Percentiles rank a stretch among this genome's conserved stretches.
Evolutionary conservation across 1,284 basidiomycete genomes (phyloP).

Genomic region (Sphaerobolus stellatus): DNA sequence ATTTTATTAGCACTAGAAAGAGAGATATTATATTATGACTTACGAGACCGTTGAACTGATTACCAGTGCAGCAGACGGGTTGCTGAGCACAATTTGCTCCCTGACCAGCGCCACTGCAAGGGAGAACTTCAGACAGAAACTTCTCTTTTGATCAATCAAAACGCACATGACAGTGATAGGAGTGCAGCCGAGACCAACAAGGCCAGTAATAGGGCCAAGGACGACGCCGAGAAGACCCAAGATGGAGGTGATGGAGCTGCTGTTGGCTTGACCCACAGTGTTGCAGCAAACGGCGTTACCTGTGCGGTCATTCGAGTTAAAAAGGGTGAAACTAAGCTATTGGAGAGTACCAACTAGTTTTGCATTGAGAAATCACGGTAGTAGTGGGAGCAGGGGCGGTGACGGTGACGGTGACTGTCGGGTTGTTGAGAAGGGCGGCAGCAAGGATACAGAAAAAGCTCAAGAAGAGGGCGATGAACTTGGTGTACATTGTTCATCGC

Average conservation of each 20-base stretch:
- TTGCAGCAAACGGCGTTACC: too few relatives aligned
- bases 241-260: constrained; percentile 13
- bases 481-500: too few relatives aligned
- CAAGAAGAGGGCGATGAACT: too few relatives aligned
- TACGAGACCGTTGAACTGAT: constrained; percentile 6
- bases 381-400: neutral
- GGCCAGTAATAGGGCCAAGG: constrained; percentile 24
- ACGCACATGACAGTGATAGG: constrained; percentile 23
- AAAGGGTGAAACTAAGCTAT: too few relatives aligned
- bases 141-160: too few relatives aligned
- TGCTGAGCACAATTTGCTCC: neutral
- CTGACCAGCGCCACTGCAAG: neutral
- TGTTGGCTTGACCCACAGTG: constrained; percentile 25
- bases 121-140: neutral
- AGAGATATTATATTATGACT: too few relatives aligned
- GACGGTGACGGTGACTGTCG: too few relatives aligned
- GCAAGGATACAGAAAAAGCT: too few relatives aligned
- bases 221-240: constrained; percentile 28
- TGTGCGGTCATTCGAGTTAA: too few relatives aligned
- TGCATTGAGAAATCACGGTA: neutral
- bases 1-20: too few relatives aligned
- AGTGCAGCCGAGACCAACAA: constrained; percentile 30
- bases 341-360: too few relatives aligned
- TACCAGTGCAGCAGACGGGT: constrained; percentile 4
- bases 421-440: too few relatives aligned